Conservation (phyloP, 768 basidiomycete genomes). For the Mrakia frigida region DNA sequence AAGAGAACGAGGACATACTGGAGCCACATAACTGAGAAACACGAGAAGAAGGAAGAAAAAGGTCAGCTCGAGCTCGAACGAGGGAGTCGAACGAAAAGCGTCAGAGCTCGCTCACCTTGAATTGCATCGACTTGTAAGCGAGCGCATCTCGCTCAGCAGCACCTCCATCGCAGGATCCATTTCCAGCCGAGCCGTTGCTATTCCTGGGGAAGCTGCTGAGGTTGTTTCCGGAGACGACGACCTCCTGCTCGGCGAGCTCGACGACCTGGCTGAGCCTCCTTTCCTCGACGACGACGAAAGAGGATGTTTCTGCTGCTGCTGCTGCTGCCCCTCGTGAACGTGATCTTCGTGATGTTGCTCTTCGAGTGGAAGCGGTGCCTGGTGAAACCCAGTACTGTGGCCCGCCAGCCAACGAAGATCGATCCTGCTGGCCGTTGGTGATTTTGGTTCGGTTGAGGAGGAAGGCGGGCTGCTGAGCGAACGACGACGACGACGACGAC, state of each 20-base stretch:
- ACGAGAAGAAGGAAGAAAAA: background rate
- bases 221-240: background rate
- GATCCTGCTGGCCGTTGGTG: background rate
- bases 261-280: background rate
- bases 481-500: background rate
- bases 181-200: background rate
- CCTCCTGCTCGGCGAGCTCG: background rate
- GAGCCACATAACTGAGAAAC: background rate
- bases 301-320: background rate
- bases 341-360: background rate
- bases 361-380: background rate
- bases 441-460: background rate
- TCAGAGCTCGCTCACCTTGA: background rate
- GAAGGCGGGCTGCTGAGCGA: background rate
- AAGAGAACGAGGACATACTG: background rate
- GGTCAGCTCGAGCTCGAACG: background rate
- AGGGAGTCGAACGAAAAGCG: background rate
- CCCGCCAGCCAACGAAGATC: background rate
- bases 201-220: too few relatives aligned
- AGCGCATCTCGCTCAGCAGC: background rate
- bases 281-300: background rate
- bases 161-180: constrained; percentile 6
- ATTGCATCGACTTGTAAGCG: constrained; percentile 15
- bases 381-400: constrained; percentile 4
- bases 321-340: background rate